Base-by-base conservation (phyloP, 1,284 basidiomycete genomes). In the Puccinia sorghi region DNA sequence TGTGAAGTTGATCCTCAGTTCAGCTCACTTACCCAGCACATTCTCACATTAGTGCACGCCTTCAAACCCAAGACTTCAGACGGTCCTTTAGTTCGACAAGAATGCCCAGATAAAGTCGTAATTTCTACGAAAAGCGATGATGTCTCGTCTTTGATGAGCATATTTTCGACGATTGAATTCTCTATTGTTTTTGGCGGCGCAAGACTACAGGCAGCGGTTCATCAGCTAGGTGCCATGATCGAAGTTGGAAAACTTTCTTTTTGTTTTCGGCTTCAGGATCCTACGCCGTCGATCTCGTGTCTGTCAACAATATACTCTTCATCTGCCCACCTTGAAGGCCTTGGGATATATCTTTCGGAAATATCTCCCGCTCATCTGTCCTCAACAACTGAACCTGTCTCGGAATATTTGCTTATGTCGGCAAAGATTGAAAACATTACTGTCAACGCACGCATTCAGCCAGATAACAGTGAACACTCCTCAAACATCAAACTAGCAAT, bases 21-120 rank as follows among this genome's bases (percentile, higher is more conserved):
- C 37, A 72, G 52, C n/a, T 72, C 70, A 9, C 70, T 72, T 43
- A 52, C 52, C 50, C 70, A 72, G 32, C 70, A 72, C n/a, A 57
- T 72, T 25, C 37, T 72, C 27, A 57, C 25, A 0, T 22, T 72
- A 13, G 70, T 72, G 20, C 52, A 72, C 22, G 39, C 70, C 54
- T 54, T 72, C 13, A 72, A 43, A 22, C 70, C 70, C 13, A 54
- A 43, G 32, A 27, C 32, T 43, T 11, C 70, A n/a, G 52, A 56
- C 3, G 20, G 13, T 17, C 54, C 70, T 43, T 13, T 50, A 7
- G 37, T 43, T 59, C 32, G 57, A 43, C 52, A 46, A 59, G 25
- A 41, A 13, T 20, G 32, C 20, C 8, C 50, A 11, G 48, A 57
- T 15, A n/a, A 27, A 43, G 27, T 50, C 17, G 43, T 25, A 70